Conservation (phyloP, 345 rosid species). For the Psidium friedrichsthalianum region DNA sequence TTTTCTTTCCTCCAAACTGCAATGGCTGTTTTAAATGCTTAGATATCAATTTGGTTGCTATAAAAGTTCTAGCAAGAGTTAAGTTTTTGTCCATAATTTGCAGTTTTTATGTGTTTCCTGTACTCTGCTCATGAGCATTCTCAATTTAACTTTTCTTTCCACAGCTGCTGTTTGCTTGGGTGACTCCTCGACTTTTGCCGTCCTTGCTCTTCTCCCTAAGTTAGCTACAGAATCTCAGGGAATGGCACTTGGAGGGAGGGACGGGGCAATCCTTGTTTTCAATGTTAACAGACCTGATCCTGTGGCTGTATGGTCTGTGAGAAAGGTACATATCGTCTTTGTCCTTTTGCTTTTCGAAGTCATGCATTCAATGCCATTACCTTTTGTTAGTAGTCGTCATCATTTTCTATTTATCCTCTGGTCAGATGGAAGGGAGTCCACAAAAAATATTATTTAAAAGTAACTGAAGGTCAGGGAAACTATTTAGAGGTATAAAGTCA, state of each 20-base stretch:
- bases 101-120: neutral
- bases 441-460: neutral
- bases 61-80: neutral
- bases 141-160: neutral
- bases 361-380: neutral
- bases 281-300: conserved; percentile 61
- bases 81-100: neutral
- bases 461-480: neutral
- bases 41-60: neutral
- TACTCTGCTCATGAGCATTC: neutral
- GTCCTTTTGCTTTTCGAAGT: neutral
- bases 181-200: conserved; percentile 56
- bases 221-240: conserved; percentile 21
- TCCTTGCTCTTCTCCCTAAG: conserved; percentile 52
- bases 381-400: neutral
- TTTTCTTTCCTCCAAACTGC: neutral
- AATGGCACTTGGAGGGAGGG: conserved; percentile 33
- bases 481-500: neutral
- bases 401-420: neutral
- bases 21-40: neutral
- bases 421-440: neutral
- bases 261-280: conserved; percentile 68
- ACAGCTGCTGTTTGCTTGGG: conserved; percentile 59
- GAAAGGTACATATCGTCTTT: conserved; percentile 38
- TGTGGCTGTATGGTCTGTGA: conserved; percentile 63